Base-by-base conservation (phyloP, 2,329 filamentous ascomycete species). In the Neurospora sp. region DNA sequence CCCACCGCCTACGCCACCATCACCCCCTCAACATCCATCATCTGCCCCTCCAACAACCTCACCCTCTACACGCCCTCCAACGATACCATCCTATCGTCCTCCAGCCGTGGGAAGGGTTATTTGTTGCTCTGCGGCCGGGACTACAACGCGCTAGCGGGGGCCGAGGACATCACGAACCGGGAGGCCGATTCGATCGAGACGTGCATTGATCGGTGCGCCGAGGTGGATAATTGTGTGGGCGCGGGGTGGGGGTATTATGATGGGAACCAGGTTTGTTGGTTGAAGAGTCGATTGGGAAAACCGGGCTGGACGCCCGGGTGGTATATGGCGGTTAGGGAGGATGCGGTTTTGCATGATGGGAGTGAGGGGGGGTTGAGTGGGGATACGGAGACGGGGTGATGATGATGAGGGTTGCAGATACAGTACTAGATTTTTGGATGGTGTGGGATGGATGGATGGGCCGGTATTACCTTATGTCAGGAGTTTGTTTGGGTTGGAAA, bases 1-100 rank as follows among this genome's bases (percentile, higher is more conserved):
- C 0, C 85, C 85, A 0, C 85, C 85, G 1, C 85, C 85, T 10
- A 87, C 80, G 68, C 87, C 84, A 10, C 82, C 82, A 69, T 87
- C 23, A 41, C 43, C 0, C 37, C 68, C 2, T 39, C 68, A 2
- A 8, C 66, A 1, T 69, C 66, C 15, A 74, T 77, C 67, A n/a
- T 62, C 23, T 81, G 79, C 66, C 79, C 80, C 1, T 11, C 52
- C 15, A 74, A 77, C 70, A 81, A 82, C 73, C 74, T 75, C 39
- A 81, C 79, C 6, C 71, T 77, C n/a, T 80, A 79, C 72, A 69
- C 71, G 3, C 46, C 66, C 6, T 66, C 73, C 37, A 62, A 33
- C 23, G 28, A 28, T 1, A 74, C 77, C 70, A 81, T 81, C 72
- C 73, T 75, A 46, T 80, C 79, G 2, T 71, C 77, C 33, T 80